Conservation (phyloP, 1,284 basidiomycete species). For the Cryptococcus floricola region DNA sequence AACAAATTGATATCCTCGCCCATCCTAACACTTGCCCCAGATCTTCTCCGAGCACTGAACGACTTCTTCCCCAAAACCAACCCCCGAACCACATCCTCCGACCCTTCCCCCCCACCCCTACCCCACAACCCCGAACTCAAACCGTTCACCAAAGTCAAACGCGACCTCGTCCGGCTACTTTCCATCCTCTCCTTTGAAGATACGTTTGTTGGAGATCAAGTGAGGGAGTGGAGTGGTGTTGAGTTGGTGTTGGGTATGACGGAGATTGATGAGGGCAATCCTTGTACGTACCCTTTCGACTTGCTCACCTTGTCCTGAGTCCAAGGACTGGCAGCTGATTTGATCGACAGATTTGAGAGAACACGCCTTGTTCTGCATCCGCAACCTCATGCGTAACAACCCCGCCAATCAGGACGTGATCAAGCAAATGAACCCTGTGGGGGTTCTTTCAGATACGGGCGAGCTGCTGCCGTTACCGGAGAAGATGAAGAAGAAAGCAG, state of each 20-base stretch:
- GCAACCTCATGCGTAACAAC: constrained; percentile 71
- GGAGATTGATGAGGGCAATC: constrained; percentile 81
- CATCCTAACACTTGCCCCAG: constrained; percentile 13
- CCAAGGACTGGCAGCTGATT: background rate
- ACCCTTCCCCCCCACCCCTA: constrained; percentile 43
- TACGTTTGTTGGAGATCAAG: constrained; percentile 65
- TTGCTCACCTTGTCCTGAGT: background rate
- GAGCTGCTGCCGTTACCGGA: constrained; percentile 53
- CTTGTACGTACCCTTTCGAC: constrained; percentile 58
- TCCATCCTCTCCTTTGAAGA: constrained; percentile 66
- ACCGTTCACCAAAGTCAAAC: constrained; percentile 63
- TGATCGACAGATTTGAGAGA: constrained; percentile 70
- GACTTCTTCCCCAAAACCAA: constrained; percentile 70
- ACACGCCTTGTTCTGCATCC: constrained; percentile 77
- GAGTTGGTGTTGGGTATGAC: constrained; percentile 77
- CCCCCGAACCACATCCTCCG: constrained; percentile 3
- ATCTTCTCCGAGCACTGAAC: constrained; percentile 65
- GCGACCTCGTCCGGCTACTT: constrained; percentile 70
- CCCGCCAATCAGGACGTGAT: constrained; percentile 73
- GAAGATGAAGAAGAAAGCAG: constrained; percentile 29
- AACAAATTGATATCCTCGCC: background rate
- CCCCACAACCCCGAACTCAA: constrained; percentile 49
- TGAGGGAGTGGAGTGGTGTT: constrained; percentile 67
- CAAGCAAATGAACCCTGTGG: constrained; percentile 61
- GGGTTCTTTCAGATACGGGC: constrained; percentile 57